Percentiles rank a stretch among this genome's conserved stretches.
Evolutionary conservation across 2,329 filamentous ascomycete genomes (phyloP).

Genomic region (Thielaviopsis musarum): DNA sequence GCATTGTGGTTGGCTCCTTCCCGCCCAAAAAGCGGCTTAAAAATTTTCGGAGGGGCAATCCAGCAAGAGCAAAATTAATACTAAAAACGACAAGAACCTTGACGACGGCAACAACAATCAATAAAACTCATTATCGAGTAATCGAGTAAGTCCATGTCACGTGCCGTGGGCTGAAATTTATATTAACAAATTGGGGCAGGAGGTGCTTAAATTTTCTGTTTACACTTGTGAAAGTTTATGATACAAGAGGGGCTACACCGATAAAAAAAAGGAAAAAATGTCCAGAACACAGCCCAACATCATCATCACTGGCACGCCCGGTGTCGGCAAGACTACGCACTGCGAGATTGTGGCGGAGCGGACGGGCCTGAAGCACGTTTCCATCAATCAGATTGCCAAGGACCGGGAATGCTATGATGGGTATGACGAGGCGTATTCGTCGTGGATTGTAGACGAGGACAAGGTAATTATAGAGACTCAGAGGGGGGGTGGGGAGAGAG

Average conservation of each 20-base stretch:
- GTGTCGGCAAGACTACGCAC: conserved; percentile 89
- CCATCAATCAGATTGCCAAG: conserved; percentile 84
- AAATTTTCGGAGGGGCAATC: background rate
- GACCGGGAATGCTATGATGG: conserved; percentile 75
- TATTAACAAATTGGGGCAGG: too few species aligned
- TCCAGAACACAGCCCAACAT: conserved; percentile 57
- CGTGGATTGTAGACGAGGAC: conserved; percentile 92
- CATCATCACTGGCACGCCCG: conserved; percentile 86
- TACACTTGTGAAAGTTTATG: too few species aligned
- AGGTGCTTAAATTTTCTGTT: too few species aligned
- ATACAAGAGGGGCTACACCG: too few species aligned
- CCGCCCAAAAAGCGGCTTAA: background rate
- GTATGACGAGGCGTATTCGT: conserved; percentile 69
- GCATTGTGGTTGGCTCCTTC: background rate
- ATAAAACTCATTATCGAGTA: conserved; percentile 12
- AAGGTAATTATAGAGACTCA: conserved; percentile 38
- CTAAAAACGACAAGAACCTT: background rate
- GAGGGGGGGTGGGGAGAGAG: background rate
- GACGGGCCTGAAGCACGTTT: conserved; percentile 65
- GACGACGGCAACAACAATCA: background rate
- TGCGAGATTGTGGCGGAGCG: conserved; percentile 63
- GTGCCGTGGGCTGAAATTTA: too few species aligned
- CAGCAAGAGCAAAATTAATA: background rate
- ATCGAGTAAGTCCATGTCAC: too few species aligned
- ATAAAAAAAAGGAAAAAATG: conserved; percentile 4